Evolutionary conservation across 2,329 filamentous ascomycete species (phyloP), one percentile per base, ranked within the genome.

Genomic region (Ophioceras dolichostomum): DNA sequence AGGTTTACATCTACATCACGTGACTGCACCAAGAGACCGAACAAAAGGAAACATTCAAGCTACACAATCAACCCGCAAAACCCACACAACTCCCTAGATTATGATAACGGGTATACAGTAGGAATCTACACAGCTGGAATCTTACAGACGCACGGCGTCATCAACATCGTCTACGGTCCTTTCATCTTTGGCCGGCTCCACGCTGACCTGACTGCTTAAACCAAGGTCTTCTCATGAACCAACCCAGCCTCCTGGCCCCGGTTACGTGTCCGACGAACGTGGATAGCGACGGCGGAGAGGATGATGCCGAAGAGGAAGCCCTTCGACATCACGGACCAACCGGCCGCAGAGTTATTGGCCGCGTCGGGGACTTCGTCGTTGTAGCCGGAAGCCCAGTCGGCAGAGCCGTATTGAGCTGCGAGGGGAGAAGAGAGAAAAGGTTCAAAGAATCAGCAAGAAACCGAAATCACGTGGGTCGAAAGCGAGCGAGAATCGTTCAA

Each of bases 241-340:
- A 56, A 40, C 13, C 53, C 50, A 28, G 54, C 53, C 19, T 42
- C 47, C 7, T 47, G 46, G 33, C 44, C 45, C 44, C 50, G 58
- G 46, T 49, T 56, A 43, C 49, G 59, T 17, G 32, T 28, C 37
- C 55, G 58, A 41, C 64, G 62, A 37, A 71, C 36, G 52, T 64
- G 70, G 32, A 61, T 46, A 19, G 52, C 62, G 35, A 74, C 50
- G 36, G 57, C 64, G 19, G 54, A 60, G 28, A 69, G 44, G 39
- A 76, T 60, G 35, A 70, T 56, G 31, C 55, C 59, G 45, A 73
- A 65, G 36, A 74, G 50, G 34, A 67, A 50, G n/a, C 58, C 60
- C 58, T 71, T 74, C 47, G 68, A 62, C 41, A 67, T 24, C 43
- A 65, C 47, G 17, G 60, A 62, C 57, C 56, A 68, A 22, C 37